These are phyloP conservation scores for Cladorrhinum sp. DNA, from an alignment of 2,329 filamentous ascomycete genomes.

Conservation along the genomic window DNA sequence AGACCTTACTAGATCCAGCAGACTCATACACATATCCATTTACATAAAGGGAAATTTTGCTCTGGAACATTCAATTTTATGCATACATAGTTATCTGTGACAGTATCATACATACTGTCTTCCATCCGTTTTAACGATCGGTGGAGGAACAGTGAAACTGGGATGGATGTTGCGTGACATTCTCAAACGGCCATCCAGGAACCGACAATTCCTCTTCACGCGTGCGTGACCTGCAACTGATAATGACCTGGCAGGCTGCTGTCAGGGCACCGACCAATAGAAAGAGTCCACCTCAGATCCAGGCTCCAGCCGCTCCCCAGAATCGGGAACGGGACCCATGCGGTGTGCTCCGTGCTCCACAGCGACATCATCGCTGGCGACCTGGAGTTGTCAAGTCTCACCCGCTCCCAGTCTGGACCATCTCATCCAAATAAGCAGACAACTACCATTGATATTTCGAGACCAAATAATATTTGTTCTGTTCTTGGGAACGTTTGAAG, in stretches of 20 bases:
- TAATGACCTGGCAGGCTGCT: neutral
- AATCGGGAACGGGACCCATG: neutral
- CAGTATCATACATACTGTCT: too few species aligned
- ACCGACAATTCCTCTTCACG: neutral
- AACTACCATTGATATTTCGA: neutral
- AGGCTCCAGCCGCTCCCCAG: neutral
- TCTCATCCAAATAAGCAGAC: neutral
- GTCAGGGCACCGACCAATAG: neutral
- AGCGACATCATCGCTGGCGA: conserved; percentile 5
- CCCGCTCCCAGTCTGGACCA: neutral
- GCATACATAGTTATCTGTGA: too few species aligned
- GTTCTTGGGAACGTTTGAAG: neutral
- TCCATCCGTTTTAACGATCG: too few species aligned
- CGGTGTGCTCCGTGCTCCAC: conserved; percentile 5
- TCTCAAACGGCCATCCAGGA: neutral
- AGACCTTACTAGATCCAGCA: neutral
- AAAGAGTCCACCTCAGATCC: neutral
- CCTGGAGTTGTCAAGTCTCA: neutral
- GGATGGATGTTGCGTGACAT: neutral
- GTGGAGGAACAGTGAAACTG: too few species aligned
- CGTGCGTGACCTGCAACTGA: neutral
- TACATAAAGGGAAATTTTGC: neutral
- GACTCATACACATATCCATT: neutral
- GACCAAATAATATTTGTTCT: neutral
- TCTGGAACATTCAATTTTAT: neutral